Percentiles rank a stretch among this genome's conserved stretches.
Conservation (phyloP, 345 rosid genomes). For the Tarenaya hassleriana region DNA sequence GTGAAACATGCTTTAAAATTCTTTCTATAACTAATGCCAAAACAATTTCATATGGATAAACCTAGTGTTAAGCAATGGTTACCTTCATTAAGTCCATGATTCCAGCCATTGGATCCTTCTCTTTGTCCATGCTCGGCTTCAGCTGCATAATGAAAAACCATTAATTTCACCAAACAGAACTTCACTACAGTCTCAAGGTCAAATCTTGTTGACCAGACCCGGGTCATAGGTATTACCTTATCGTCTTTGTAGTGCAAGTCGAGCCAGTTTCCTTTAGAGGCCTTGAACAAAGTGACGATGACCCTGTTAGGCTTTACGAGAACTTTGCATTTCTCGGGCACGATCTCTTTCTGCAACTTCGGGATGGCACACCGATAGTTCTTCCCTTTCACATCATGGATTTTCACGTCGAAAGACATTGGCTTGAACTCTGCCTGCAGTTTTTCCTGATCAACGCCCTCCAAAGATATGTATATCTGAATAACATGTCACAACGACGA, state of each 20-base stretch:
- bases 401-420: conserved; percentile 57
- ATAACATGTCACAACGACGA: neutral
- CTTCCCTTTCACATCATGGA: conserved; percentile 78
- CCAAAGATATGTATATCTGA: conserved; percentile 72
- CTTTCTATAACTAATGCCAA: neutral
- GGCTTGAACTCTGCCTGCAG: conserved; percentile 63
- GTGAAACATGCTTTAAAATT: too few relatives aligned
- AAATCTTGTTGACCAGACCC: neutral
- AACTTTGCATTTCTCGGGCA: conserved; percentile 73
- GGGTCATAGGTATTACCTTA: conserved; percentile 48
- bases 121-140: conserved; percentile 71
- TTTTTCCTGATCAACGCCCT: conserved; percentile 70
- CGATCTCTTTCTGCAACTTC: conserved; percentile 66
- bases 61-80: neutral
- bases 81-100: conserved; percentile 98
- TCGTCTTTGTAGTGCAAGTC: conserved; percentile 87
- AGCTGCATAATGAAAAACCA: conserved; percentile 35
- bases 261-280: conserved; percentile 78
- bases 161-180: neutral
- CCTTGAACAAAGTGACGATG: conserved; percentile 55
- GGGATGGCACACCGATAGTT: conserved; percentile 66
- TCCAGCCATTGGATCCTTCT: conserved; percentile 94
- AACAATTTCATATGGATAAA: neutral
- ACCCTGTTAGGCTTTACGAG: conserved; percentile 70
- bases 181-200: neutral